Evolutionary conservation across 176 grass and related monocot species (phyloP).

Genomic region (Olyra latifolia): DNA sequence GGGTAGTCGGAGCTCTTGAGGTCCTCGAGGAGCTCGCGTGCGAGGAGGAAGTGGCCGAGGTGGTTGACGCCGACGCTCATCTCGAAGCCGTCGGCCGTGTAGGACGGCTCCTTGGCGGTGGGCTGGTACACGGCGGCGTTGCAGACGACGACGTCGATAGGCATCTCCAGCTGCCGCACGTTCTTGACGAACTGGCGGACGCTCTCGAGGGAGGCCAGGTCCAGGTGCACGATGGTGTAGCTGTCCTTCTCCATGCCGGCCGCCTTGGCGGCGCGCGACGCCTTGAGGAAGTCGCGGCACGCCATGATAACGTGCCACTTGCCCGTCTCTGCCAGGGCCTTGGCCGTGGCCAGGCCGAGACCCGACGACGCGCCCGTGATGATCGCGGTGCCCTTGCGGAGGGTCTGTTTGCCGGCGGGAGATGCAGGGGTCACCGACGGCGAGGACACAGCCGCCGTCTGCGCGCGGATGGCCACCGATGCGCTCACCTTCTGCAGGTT

Average conservation of each 20-base stretch:
- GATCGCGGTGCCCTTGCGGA: conserved; percentile 86
- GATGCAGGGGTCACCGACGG: conserved; percentile 46
- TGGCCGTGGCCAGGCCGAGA: conserved; percentile 87
- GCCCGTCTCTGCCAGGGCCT: conserved; percentile 79
- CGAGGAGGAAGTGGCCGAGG: conserved; percentile 92
- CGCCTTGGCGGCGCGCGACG: conserved; percentile 68
- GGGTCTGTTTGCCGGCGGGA: conserved; percentile 69
- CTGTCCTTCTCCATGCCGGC: conserved; percentile 82
- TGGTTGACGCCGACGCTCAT: conserved; percentile 99
- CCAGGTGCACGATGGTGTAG: conserved; percentile 86
- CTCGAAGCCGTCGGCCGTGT: conserved; percentile 92
- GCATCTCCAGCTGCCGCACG: conserved; percentile 60
- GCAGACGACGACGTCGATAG: conserved; percentile 91
- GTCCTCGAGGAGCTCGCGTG: conserved; percentile 67
- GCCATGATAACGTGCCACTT: conserved; percentile 97
- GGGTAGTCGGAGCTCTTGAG: conserved; percentile 79
- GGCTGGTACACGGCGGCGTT: conserved; percentile 95
- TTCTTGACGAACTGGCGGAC: conserved; percentile 79
- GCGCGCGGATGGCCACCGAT: conserved; percentile 61
- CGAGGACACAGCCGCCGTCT: conserved; percentile 55
- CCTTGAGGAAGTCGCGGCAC: conserved; percentile 99
- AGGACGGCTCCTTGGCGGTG: conserved; percentile 85
- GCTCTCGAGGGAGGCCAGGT: conserved; percentile 91
- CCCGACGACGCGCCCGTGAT: conserved; percentile 96
- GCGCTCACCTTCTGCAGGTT: conserved; percentile 50